phyloP scores from a whole-genome alignment of 1,284 basidiomycete genomes.

The Tylopilus orsonianus region DNA sequence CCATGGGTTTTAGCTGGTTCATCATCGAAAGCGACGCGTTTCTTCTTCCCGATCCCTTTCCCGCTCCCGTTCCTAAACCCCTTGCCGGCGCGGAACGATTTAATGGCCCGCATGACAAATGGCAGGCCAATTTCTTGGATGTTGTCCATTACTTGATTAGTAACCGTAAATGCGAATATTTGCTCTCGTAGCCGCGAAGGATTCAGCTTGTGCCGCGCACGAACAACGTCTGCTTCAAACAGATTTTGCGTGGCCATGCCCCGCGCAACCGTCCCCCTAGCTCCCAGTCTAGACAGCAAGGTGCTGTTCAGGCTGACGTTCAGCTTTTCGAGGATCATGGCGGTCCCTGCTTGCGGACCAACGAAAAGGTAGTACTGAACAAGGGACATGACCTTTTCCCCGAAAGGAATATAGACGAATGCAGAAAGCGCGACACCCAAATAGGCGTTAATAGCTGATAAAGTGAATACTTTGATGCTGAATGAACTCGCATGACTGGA shows the following conservation, averaged over 20 bases:
- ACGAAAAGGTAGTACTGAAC: constrained; percentile 48
- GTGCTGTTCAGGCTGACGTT: constrained; percentile 29
- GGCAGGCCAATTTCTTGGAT: constrained; percentile 87
- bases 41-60: constrained; percentile 47
- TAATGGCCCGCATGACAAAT: constrained; percentile 67
- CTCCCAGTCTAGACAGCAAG: constrained; percentile 17
- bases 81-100: constrained; percentile 48
- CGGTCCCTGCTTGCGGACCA: constrained; percentile 16
- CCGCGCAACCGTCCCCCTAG: constrained; percentile 11
- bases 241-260: constrained; percentile 31
- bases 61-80: constrained; percentile 29
- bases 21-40: constrained; percentile 73
- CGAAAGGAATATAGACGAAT: constrained; percentile 92
- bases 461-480: constrained; percentile 89
- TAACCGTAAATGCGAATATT: constrained; percentile 94
- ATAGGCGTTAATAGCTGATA: constrained; percentile 89
- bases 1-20: constrained; percentile 46
- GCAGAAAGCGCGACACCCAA: constrained; percentile 82
- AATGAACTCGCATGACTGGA: constrained; percentile 77
- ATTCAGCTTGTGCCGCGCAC: constrained; percentile 58
- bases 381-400: constrained; percentile 73
- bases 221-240: constrained; percentile 50
- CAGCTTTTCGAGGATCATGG: constrained; percentile 23
- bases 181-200: constrained; percentile 80
- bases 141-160: constrained; percentile 84